These are phyloP conservation scores for Cladophialophora psammophila DNA, from an alignment of 2,329 filamentous ascomycete genomes.

Conservation along the genomic window DNA sequence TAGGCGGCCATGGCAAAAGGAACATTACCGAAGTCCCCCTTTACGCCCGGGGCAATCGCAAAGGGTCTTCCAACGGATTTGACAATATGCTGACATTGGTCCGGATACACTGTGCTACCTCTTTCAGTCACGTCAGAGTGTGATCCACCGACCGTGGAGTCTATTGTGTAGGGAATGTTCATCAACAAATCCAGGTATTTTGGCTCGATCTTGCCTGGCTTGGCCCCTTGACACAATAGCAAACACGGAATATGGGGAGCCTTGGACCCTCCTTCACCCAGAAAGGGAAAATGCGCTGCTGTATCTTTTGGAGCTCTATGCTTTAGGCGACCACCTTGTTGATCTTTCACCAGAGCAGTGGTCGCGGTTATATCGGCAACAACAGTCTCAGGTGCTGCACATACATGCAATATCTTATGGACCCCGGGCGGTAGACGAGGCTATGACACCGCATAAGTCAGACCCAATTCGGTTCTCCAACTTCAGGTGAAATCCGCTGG, in stretches of 20 bases:
- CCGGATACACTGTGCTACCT: neutral
- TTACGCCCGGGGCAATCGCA: neutral
- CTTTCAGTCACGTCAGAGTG: neutral
- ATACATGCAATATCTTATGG: too few species aligned
- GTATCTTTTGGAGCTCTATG: neutral
- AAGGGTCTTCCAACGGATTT: neutral
- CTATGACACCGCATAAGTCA: neutral
- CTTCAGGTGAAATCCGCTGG: neutral
- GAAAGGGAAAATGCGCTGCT: neutral
- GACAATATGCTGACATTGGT: neutral
- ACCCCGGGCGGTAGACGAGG: neutral
- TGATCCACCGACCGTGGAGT: neutral
- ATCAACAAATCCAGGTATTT: neutral
- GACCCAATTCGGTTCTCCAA: neutral
- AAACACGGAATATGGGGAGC: neutral
- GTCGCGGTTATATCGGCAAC: neutral
- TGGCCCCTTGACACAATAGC: neutral
- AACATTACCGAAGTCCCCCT: neutral
- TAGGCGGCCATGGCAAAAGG: neutral
- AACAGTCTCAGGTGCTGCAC: neutral
- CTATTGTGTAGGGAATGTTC: neutral
- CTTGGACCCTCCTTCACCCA: neutral
- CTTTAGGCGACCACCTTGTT: neutral
- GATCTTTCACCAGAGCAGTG: neutral
- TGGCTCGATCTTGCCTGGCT: neutral